Base-by-base conservation (phyloP, 352 stramenopile genomes). In the Phytophthora pistaciae region DNA sequence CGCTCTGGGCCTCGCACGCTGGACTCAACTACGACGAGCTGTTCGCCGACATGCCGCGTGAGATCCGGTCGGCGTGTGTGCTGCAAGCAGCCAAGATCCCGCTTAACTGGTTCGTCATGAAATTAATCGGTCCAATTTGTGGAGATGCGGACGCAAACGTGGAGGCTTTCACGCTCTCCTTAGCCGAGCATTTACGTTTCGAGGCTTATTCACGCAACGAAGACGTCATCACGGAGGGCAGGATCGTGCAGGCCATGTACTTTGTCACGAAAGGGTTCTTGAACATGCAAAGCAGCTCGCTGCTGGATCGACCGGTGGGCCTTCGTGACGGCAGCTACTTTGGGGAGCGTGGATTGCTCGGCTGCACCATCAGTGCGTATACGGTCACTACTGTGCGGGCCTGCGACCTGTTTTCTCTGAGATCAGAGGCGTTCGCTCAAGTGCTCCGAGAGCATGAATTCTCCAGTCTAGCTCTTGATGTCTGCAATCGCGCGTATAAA, bases 181-280 rank as follows among this genome's bases (percentile, higher is more conserved):
- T 87, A 5, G 74, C 80, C 1, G 60, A 76, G 29, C 68, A 78
- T 10, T 54, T 91, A 3, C 75, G 69, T 21, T 89, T 88, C 50
- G 77, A 90, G 57, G 75, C 77, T 25, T 91, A 86, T 25, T 82
- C 81, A 1, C 75, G 79, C 23, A 78, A 81, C 40, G 83, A 91
- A 31, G 68, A 52, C n/a, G 80, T 90, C 5, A 60, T 91, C 4
- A 62, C 78, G 25, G 82, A 91, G 64, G 84, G 84, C 1, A 82
- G 66, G n/a, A 86, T 90, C 60, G 50, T 71, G 5, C 79, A 72
- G 42, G 72, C 78, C 25, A 86, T 90, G 79, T 90, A 87, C 68
- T 90, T 91, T 71, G 84, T 91, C 48, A 66, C 89, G 10, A 77
- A 79, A 8, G 84, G 84, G 1, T 29, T 81, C 25, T 63, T 91